A percentile compares a stretch with the other conserved stretches of the same genome.
Evolutionary conservation across 345 rosid genomes (phyloP).

Genomic region (Eucalyptus regnans): DNA sequence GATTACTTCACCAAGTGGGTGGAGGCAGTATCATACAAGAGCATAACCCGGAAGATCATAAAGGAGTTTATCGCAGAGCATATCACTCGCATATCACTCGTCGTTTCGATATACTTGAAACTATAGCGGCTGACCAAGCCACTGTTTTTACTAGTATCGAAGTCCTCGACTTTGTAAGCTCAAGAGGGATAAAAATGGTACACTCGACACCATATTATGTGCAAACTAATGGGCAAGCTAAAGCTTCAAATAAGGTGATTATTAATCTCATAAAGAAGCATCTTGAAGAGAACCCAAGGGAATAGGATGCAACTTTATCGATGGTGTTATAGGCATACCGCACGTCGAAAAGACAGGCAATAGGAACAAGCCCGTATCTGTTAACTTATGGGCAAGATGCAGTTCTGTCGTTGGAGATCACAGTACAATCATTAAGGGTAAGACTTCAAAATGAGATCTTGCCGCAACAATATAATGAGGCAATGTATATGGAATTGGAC

Average conservation of each 20-base stretch:
- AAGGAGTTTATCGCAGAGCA: neutral
- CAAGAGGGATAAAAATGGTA: neutral
- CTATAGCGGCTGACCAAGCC: neutral
- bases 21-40: neutral
- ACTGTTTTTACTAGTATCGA: neutral
- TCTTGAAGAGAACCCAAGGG: neutral
- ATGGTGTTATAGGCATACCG: fast-evolving
- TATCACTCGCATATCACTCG: too few species aligned
- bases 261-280: neutral
- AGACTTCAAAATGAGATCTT: neutral
- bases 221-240: neutral
- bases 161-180: neutral
- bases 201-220: neutral
- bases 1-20: neutral
- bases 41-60: fast-evolving
- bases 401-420: neutral
- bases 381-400: neutral
- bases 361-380: fast-evolving
- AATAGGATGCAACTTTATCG: neutral
- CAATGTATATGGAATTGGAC: neutral
- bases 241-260: neutral
- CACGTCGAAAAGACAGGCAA: fast-evolving
- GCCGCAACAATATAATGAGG: neutral
- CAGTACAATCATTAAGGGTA: neutral
- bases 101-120: neutral